phyloP scores from a whole-genome alignment of 192 early-diverging fungal species.

The Gigaspora rosea region DNA sequence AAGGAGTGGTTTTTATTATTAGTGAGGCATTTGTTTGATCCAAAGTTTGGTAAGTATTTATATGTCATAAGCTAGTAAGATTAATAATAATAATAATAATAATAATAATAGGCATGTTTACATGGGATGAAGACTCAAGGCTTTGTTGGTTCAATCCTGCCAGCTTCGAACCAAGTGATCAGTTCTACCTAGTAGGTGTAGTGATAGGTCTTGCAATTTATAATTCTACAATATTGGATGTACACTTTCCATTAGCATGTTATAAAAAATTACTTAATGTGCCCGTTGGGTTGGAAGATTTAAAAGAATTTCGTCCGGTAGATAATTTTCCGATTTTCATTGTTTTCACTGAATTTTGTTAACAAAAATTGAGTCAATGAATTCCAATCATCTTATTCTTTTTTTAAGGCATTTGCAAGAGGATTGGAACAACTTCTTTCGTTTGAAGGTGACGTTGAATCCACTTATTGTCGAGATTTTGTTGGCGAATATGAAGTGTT shows the following conservation, averaged over 20 bases:
- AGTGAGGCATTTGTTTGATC: constrained; percentile 89
- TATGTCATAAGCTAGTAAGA: too few species aligned
- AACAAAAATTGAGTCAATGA: too few species aligned
- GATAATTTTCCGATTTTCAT: not conserved
- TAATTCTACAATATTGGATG: constrained; percentile 90
- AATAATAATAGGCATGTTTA: constrained; percentile 60
- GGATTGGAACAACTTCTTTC: constrained; percentile 85
- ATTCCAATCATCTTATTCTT: not conserved
- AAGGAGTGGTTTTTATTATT: constrained; percentile 98
- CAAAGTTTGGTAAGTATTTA: constrained; percentile 67
- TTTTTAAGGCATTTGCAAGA: constrained; percentile 61
- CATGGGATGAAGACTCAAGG: constrained; percentile 63
- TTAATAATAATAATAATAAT: not conserved
- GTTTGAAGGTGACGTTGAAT: constrained; percentile 79
- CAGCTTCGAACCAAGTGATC: constrained; percentile 71
- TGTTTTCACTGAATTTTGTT: not conserved
- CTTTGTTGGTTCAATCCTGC: constrained; percentile 80
- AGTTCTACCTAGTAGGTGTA: constrained; percentile 90
- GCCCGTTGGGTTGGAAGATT: constrained; percentile 75
- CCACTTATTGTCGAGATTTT: constrained; percentile 83
- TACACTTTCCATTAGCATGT: constrained; percentile 75
- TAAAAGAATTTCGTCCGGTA: constrained; percentile 70
- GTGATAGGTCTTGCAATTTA: constrained; percentile 93
- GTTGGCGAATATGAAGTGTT: constrained; percentile 72
- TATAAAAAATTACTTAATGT: constrained; percentile 90